Evolutionary conservation across 2,329 filamentous ascomycete genomes (phyloP), one percentile per base, ranked within the genome.

Genomic region (Sporothrix mexicana): DNA sequence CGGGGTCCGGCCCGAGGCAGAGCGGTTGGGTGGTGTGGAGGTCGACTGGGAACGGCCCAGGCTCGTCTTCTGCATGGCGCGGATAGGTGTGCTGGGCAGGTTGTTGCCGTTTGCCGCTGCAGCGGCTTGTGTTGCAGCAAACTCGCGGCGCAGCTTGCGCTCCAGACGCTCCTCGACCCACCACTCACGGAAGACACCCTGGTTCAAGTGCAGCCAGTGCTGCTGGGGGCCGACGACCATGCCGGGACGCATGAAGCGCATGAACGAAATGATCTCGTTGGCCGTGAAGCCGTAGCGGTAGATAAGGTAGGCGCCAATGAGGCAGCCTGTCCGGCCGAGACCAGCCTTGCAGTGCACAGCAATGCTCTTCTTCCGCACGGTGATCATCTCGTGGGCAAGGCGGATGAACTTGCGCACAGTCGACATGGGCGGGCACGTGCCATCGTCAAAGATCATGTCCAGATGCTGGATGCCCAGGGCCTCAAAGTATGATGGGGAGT

Each of bases 401-500:
- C 93, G 93, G 81, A 99, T 95, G 81, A 99, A 99, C 80, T 95
- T 95, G 77, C 93, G 91, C 41, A 99, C 96, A n/a, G 95, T 91
- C 20, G 89, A 89, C 70, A 99, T 85, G 1, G 94, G 91, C 25
- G 96, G 96, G 81, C 96, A 99, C 3, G 96, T 99, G 76, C 96
- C 96, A 78, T 99, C 96, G 79, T 98, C 96, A 79, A 99, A 99
- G 79, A 99, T 98, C 96, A 99, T 99, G 83, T 99, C 96, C 55
- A 98, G 86, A 80, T 99, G 96, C 78, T 94, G 91, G 79, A 99
- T 98, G 43, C 95, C 95, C 70, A 99, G 86, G 3, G 95, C 93
- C 76, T 95, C 96, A 81, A 99, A 99, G 84, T 95, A 98, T n/a
- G 94, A 95, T 0, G 96, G 93, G 0, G 93, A 97, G 85, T 99